A percentile compares a stretch with the other conserved stretches of the same genome.
These are phyloP conservation scores for Sarocladium strictum DNA, from an alignment of 2,329 filamentous ascomycete species.

Conservation along the genomic window DNA sequence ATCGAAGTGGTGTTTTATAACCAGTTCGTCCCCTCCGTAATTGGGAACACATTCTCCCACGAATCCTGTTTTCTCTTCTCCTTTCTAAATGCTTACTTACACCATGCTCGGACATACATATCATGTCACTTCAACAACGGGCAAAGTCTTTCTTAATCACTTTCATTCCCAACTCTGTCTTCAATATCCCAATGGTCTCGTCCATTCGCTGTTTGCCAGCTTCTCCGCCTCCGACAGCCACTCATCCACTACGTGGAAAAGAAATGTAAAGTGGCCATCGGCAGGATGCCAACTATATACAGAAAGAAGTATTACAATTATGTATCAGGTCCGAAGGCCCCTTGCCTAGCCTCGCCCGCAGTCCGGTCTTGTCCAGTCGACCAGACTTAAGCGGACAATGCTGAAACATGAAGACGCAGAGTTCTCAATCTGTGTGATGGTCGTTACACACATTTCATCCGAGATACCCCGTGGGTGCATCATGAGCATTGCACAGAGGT, in stretches of 20 bases:
- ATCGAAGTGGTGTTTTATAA: too few relatives aligned
- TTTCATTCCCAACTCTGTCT: not conserved
- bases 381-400: not conserved
- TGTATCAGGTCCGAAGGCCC: not conserved
- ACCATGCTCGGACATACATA: too few relatives aligned
- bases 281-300: constrained; percentile 11
- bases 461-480: not conserved
- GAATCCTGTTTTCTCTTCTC: too few relatives aligned
- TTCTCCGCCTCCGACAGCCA: not conserved
- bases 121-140: too few relatives aligned
- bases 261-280: not conserved
- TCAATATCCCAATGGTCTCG: not conserved
- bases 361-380: not conserved
- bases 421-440: not conserved
- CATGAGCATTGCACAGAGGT: not conserved
- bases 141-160: too few relatives aligned
- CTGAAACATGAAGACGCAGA: not conserved
- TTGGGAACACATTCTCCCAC: too few relatives aligned
- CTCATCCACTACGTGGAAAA: not conserved
- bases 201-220: not conserved
- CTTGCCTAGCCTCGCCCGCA: not conserved
- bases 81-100: too few relatives aligned
- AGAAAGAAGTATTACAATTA: constrained; percentile 11
- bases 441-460: constrained; percentile 5
- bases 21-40: too few relatives aligned